Conservation (phyloP, 2,329 filamentous ascomycete genomes). For the Pezicula radicicola region DNA sequence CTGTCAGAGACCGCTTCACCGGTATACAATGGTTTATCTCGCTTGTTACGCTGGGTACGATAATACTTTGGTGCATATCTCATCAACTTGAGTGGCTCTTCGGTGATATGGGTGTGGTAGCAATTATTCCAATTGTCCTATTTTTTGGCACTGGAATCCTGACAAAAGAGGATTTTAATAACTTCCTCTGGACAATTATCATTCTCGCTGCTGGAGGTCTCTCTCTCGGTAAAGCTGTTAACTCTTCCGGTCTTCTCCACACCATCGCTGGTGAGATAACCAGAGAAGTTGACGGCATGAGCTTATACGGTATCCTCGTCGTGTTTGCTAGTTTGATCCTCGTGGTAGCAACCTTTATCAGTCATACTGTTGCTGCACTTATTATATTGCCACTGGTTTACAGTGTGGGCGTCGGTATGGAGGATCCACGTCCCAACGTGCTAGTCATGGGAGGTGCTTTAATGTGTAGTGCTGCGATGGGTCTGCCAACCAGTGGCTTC, state of each 20-base stretch:
- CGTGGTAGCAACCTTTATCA: constrained; percentile 96
- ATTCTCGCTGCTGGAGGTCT: constrained; percentile 93
- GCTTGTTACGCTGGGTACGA: constrained; percentile 77
- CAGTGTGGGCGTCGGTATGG: constrained; percentile 81
- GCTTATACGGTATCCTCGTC: constrained; percentile 80
- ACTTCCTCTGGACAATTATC: constrained; percentile 99
- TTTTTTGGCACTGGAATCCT: constrained; percentile 97
- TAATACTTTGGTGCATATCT: constrained; percentile 86
- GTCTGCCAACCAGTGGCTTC: constrained; percentile 90
- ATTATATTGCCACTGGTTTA: constrained; percentile 91
- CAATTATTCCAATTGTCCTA: constrained; percentile 89
- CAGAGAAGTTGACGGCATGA: constrained; percentile 68
- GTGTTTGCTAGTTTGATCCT: constrained; percentile 83
- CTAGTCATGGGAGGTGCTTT: constrained; percentile 92
- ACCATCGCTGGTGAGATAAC: constrained; percentile 82
- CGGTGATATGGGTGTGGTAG: constrained; percentile 97
- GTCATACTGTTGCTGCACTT: constrained; percentile 91
- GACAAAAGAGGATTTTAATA: constrained; percentile 99
- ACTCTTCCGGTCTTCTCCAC: constrained; percentile 86
- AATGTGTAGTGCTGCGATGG: constrained; percentile 99
- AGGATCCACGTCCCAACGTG: constrained; percentile 86
- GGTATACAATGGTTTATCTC: constrained; percentile 93
- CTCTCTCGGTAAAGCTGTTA: constrained; percentile 89
- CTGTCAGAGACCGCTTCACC: constrained; percentile 83
- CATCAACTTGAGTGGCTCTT: constrained; percentile 86